Base-by-base conservation (phyloP, 2,329 filamentous ascomycete species). In the Neobulgaria alba region DNA sequence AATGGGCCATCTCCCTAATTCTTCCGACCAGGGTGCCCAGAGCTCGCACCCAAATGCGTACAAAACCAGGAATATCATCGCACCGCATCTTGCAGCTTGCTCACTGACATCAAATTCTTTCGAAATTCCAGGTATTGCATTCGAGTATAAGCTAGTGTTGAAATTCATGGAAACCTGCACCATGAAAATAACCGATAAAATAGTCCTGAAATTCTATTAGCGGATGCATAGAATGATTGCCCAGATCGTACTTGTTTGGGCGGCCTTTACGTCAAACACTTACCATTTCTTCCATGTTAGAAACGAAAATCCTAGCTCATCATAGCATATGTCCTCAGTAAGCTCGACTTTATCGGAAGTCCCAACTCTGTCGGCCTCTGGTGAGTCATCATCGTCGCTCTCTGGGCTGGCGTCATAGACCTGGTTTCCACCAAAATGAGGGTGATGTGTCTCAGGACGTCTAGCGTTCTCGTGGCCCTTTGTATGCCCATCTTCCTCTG, bases 1-100 rank as follows among this genome's bases (percentile, higher is more conserved):
- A 41, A 92, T 73, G 2, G 80, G 80, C 67, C 79, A 83, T 36
- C 86, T 76, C 15, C 86, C 86, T 36, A 90, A 68, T 55, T 92
- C 86, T 59, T 93, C 86, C 33, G 77, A 84, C 83, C 85, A 92
- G 0, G 86, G 86, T 0, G 86, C 86, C 86, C 86, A 92, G 0
- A 90, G 71, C 61, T 92, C 86, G 59, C 86, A 92, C 26, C 86
- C 86, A 58, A 92, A 89, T 29, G 85, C 85, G 59, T 93, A 92
- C 2, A 79, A 62, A 37, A 92, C 72, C 29, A 93, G 64, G 64
- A 90, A 92, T 47, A 88, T 75, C 64, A 84, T 81, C 44, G 84
- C 82, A 57, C 85, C 85, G 42, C 76, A 73, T 40, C 84, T 75
- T 3, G 80, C 84, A 3, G 73, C 77, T 59, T 86, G 82, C 19